These are phyloP conservation scores for Magnusiomyces fungicola DNA, from an alignment of 1,139 yeast genomes.

Conservation along the genomic window DNA sequence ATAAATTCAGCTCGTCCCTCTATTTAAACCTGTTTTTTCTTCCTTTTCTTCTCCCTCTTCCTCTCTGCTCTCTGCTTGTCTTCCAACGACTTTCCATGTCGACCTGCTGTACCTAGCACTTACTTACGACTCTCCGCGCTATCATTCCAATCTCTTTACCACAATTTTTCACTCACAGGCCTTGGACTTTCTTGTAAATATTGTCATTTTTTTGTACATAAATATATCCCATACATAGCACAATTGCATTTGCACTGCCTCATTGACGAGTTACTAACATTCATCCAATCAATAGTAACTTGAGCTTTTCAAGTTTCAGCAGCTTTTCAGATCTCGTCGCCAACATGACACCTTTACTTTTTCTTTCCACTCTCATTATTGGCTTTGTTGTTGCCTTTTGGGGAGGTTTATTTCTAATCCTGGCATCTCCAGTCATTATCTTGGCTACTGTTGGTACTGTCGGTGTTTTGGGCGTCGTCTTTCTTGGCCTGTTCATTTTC, in stretches of 20 bases:
- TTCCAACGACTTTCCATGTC: background rate
- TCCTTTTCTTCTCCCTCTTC: conserved; percentile 1
- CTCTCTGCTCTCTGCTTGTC: background rate
- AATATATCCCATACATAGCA: no score
- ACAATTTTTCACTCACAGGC: no score
- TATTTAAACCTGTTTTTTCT: background rate
- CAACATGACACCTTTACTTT: background rate
- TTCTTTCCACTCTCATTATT: background rate
- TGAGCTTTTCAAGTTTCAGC: no score
- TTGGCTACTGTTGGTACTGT: background rate
- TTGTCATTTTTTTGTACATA: no score
- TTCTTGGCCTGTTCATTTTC: background rate
- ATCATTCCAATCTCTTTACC: no score
- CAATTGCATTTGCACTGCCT: no score
- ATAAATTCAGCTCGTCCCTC: background rate
- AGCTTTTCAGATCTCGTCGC: no score
- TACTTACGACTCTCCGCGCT: no score
- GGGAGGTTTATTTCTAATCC: background rate
- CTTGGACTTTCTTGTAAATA: no score
- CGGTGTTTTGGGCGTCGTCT: background rate
- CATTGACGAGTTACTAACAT: no score
- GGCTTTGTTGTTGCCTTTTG: background rate
- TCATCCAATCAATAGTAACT: no score
- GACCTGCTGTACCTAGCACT: no score
- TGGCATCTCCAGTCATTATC: background rate